Base-by-base conservation (phyloP, 345 rosid species). In the Raphanus sativus region DNA sequence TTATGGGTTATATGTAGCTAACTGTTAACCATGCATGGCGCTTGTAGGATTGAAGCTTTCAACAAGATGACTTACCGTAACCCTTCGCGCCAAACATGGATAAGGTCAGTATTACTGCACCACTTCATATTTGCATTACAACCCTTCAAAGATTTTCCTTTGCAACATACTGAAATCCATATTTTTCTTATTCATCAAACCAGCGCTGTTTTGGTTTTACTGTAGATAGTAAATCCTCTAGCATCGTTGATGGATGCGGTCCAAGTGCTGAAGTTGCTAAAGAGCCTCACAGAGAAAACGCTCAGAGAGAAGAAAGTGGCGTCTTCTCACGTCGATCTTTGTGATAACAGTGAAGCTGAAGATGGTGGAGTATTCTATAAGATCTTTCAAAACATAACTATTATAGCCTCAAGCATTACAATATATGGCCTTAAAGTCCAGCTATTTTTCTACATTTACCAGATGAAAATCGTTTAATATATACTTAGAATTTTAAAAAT, bases 221-320 rank as follows among this genome's bases (percentile, higher is more conserved):
- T 76, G 85, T 91, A 95, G 99, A 91, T 95, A 98, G 83, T 90
- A 5, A 98, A 93, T 73, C 99, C 99, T 17, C 84, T 95, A 71
- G 93, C 96, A 2, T 97, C 99, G 45, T 74, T 95, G 82, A 91
- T 95, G 99, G 87, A 93, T 76, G 99, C 96, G 1, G 99, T 95
- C 38, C 97, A 91, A 85, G 94, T 93, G 83, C 93, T 95, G 99
- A 95, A 95, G 70, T 84, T 95, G 83, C 91, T 95, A 36, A 91
- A 86, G 85, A 85, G 84, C 33, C 97, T 95, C 42, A 21, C 21
- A 1, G 21, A 21, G 21, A 21, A 21, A 21, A 21, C 21, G 21
- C 21, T 21, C 21, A 82, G 89, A 12, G 81, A 81, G 17, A 89
- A 83, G 77, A 86, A 87, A 64, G 64, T 36, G 58, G 52, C 67